phyloP scores from a whole-genome alignment of 345 rosid genomes.

The Salix udensis region DNA sequence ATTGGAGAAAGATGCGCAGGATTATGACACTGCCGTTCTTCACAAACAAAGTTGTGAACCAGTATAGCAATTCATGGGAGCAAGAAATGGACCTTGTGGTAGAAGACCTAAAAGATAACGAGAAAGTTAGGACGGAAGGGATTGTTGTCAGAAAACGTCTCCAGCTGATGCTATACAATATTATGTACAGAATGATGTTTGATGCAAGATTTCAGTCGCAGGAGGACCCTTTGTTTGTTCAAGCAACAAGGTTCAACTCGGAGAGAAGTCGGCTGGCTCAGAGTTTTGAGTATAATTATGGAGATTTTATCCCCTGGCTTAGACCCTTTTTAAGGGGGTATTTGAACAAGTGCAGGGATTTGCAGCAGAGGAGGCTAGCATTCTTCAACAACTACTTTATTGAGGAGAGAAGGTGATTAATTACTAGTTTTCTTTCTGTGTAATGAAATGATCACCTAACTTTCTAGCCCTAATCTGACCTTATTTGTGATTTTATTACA shows the following conservation, averaged over 20 bases:
- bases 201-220: conserved; percentile 42
- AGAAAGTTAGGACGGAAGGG: conserved; percentile 28
- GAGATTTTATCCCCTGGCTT: conserved; percentile 60
- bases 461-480: background rate
- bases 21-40: conserved; percentile 67
- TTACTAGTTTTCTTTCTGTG: background rate
- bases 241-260: conserved; percentile 51
- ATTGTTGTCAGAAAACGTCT: conserved; percentile 45
- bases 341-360: conserved; percentile 55
- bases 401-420: conserved; percentile 38
- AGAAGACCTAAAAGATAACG: conserved; percentile 30
- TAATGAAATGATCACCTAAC: background rate
- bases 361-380: conserved; percentile 51
- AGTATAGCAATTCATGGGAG: conserved; percentile 52
- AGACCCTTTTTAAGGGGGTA: conserved; percentile 61
- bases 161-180: conserved; percentile 62
- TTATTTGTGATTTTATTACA: conserved; percentile 1
- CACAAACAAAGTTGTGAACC: conserved; percentile 58
- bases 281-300: conserved; percentile 62
- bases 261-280: conserved; percentile 61
- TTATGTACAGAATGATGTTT: conserved; percentile 68
- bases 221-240: conserved; percentile 48
- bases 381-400: conserved; percentile 51
- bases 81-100: conserved; percentile 56
- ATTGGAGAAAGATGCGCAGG: conserved; percentile 64